Base-by-base conservation (phyloP, 768 basidiomycete genomes). In the Xerocomus potaroensis region DNA sequence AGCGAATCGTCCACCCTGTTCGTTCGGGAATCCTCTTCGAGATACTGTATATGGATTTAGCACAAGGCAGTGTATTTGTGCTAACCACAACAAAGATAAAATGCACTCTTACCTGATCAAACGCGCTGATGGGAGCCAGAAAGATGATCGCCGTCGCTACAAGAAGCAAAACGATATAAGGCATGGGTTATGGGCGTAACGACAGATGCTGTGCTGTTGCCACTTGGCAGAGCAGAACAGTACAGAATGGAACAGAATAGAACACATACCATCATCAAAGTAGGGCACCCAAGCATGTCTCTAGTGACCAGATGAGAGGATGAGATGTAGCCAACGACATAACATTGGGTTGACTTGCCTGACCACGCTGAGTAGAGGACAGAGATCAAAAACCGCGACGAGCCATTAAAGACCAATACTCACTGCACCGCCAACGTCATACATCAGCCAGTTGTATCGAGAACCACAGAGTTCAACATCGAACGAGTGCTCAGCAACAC, bases 111-210 rank as follows among this genome's bases (percentile, higher is more conserved):
- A 81, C 85, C 78, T 91, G 87, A 72, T 91, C 87, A 61, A 87
- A 91, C 32, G 89, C 89, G 57, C 85, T 87, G 52, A 91, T 83
- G 32, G 89, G 89, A 41, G 87, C 89, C 41, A 91, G 69, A 65
- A 91, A 91, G 64, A 91, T 91, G 60, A 91, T 83, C 26, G 89
- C 87, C 35, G 84, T 83, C 4, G 86, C 87, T 89, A 59, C 39
- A 27, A 47, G 47, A 8, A 40, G 30, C 1, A 41, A 43, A 49
- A 54, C 24, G 7, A 19, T 18, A 43, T 48, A 39, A 57, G 47
- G 16, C 14, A 34, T 40, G 47, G 32, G 47, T 48, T 22, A 55
- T 5, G 43, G 44, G 52, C 10, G 47, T 44, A 18, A 41, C 46
- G n/a, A 52, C 45, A 19, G 6, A 49, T 48, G 58, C 52, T 55